Conservation (phyloP, 768 basidiomycete genomes). For the Leucocoprinus leucothites region DNA sequence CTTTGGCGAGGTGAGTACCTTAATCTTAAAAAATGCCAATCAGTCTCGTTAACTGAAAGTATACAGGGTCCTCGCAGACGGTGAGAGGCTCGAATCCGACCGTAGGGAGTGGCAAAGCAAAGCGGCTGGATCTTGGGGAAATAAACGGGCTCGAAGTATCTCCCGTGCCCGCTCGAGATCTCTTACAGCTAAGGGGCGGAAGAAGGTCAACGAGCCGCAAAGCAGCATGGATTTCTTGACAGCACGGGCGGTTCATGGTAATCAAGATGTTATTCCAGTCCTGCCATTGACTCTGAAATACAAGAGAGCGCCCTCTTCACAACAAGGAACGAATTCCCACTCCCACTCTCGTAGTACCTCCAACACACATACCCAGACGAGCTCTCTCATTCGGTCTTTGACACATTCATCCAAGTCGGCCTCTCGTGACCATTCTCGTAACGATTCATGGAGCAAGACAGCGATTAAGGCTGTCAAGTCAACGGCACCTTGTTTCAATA, state of each 20-base stretch:
- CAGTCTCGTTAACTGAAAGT: constrained; percentile 5
- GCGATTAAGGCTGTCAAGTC: constrained; percentile 39
- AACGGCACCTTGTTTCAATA: constrained; percentile 19
- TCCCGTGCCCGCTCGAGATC: constrained; percentile 66
- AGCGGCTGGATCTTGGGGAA: constrained; percentile 61
- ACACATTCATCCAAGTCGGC: constrained; percentile 10
- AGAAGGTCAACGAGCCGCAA: constrained; percentile 21
- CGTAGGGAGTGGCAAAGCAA: constrained; percentile 65
- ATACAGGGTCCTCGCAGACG: constrained; percentile 64
- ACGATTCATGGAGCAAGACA: constrained; percentile 41
- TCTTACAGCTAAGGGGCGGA: constrained; percentile 34
- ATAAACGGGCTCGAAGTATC: constrained; percentile 56
- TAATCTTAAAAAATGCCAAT: background rate
- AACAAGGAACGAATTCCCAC: background rate
- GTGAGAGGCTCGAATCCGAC: constrained; percentile 55
- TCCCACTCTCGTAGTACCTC: constrained; percentile 4
- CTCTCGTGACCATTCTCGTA: constrained; percentile 34
- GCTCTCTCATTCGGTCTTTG: constrained; percentile 3
- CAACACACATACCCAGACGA: constrained; percentile 3
- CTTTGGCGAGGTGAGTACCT: constrained; percentile 44
- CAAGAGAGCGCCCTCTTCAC: constrained; percentile 2
- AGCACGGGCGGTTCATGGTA: constrained; percentile 63
- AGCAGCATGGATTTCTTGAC: constrained; percentile 58
- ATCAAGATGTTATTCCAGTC: constrained; percentile 53
- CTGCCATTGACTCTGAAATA: constrained; percentile 16